These are phyloP conservation scores for Elsinoe necatrix DNA, from an alignment of 2,329 filamentous ascomycete species.

Conservation along the genomic window DNA sequence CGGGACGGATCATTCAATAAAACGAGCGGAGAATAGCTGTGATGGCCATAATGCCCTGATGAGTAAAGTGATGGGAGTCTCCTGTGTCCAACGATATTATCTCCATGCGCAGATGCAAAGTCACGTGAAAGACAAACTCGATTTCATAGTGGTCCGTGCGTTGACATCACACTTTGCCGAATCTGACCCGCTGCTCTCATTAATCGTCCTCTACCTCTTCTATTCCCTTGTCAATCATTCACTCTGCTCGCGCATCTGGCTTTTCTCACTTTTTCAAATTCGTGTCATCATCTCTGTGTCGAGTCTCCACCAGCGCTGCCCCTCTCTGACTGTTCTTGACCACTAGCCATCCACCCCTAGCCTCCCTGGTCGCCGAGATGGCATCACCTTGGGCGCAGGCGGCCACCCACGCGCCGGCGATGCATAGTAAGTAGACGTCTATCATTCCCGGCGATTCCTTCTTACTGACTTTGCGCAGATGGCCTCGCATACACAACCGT, in stretches of 20 bases:
- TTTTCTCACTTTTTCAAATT: too few relatives aligned
- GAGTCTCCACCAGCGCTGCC: background rate
- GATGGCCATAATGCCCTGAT: too few relatives aligned
- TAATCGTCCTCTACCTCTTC: background rate
- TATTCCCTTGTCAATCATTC: background rate
- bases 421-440: background rate
- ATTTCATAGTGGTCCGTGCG: background rate
- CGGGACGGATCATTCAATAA: too few relatives aligned
- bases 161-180: conserved; percentile 1
- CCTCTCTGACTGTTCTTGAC: background rate
- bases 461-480: conserved; percentile 18
- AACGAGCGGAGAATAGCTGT: too few relatives aligned
- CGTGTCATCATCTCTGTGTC: too few relatives aligned
- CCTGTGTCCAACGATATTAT: too few relatives aligned
- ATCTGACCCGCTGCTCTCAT: background rate
- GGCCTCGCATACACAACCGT: conserved; percentile 40
- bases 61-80: too few relatives aligned
- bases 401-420: background rate
- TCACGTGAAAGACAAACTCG: background rate
- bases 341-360: background rate
- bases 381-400: background rate
- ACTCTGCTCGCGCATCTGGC: background rate
- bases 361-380: background rate
- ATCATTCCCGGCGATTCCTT: background rate
- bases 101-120: too few relatives aligned